Evolutionary conservation across 1,284 basidiomycete genomes (phyloP).

Genomic region (Rugosomyces carneus): DNA sequence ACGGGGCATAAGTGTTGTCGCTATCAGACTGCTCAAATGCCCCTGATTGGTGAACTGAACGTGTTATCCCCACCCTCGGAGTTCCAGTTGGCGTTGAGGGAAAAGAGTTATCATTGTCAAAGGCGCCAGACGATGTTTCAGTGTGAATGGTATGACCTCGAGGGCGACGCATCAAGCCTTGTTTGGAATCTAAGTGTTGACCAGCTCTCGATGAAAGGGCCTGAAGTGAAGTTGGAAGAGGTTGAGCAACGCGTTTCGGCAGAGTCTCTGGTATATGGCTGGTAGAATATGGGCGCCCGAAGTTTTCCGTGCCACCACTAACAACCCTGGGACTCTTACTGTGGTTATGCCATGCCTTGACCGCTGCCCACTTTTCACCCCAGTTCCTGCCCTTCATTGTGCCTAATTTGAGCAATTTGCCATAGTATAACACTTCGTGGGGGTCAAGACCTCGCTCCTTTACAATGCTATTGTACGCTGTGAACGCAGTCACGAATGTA

Average conservation of each 20-base stretch:
- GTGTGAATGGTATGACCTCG: background rate
- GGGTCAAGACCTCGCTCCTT: conserved; percentile 68
- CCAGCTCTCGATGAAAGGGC: conserved; percentile 4
- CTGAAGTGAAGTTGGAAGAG: conserved; percentile 11
- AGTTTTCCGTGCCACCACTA: background rate
- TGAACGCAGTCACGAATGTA: conserved; percentile 71
- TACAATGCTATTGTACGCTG: conserved; percentile 73
- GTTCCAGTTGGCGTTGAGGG: background rate
- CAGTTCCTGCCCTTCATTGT: conserved; percentile 70
- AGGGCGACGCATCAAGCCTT: background rate
- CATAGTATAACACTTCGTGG: conserved; percentile 77
- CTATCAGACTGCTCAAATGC: conserved; percentile 12
- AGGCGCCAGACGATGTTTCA: conserved; percentile 1
- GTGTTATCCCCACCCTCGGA: background rate
- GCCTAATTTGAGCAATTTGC: conserved; percentile 71
- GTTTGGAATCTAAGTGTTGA: background rate
- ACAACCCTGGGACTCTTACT: conserved; percentile 1
- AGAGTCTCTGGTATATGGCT: conserved; percentile 3
- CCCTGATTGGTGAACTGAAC: too few species aligned
- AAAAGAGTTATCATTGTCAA: conserved; percentile 4
- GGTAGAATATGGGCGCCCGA: background rate
- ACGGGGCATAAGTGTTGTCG: conserved; percentile 23
- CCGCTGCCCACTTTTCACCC: conserved; percentile 69
- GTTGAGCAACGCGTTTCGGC: conserved; percentile 6
- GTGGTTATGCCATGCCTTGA: conserved; percentile 53